Base-by-base conservation (phyloP, 2,329 filamentous ascomycete genomes). In the Fonsecaea multimorphosa region DNA sequence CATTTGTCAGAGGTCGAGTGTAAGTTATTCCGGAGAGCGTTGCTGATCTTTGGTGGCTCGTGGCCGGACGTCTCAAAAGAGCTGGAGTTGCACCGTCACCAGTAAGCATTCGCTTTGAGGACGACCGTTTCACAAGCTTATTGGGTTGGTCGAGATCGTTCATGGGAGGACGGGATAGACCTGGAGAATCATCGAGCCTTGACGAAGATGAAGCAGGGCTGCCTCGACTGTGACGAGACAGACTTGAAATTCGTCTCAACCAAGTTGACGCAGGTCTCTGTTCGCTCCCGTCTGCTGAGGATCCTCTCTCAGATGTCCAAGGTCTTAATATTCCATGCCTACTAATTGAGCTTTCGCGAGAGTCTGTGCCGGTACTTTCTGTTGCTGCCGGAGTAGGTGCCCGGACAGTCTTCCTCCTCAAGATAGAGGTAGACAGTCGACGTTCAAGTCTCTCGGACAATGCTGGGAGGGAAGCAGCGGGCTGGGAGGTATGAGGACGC, bases 51-150 rank as follows among this genome's bases (percentile, higher is more conserved):
- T 89, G 86, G 74, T 89, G 85, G 74, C 87, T 89, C 12, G 87
- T 89, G 16, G 85, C 86, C 53, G 87, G 87, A 65, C 87, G 81
- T 63, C 83, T 82, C 63, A 88, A 79, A 27, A 80, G 80, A 4
- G 83, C 78, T n/a, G 82, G 76, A 63, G 78, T 77, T 34, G 81
- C 79, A 24, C 76, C 73, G 12, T 79, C 74, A 65, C 80, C 76
- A 61, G 75, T 76, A 57, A 82, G 74, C 51, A 79, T 78, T 69
- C 81, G 81, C 57, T 85, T 78, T 11, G 86, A 88, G 22, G 82
- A 80, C 4, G 85, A 81, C 49, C 87, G 83, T 76, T 89, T 89
- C 60, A 89, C 84, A 8, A 89, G 80, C 75, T 87, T 88, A 77
- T 89, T 89, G 27, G 84, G 84, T 27, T 79, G 76, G 53, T 79